Evolutionary conservation across 2,329 filamentous ascomycete genomes (phyloP), one percentile per base, ranked within the genome.

Genomic region (Thielaviopsis musarum): DNA sequence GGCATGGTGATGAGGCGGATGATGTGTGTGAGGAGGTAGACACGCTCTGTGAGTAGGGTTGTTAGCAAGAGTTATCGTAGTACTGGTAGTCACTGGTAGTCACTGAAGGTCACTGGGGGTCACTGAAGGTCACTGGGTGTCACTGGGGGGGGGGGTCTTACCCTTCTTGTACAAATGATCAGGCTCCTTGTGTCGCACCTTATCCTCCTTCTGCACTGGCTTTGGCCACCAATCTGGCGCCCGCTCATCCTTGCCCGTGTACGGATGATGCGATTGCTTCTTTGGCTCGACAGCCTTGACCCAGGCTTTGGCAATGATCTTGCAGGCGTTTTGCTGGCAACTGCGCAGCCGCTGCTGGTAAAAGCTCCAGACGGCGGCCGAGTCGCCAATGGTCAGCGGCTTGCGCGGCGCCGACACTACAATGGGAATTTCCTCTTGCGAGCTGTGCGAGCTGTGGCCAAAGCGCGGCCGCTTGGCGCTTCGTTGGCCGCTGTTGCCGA

Each of bases 251-350:
- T 77, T 79, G n/a, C 76, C 75, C 1, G 82, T 85, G 66, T 90
- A 90, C 0, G 86, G 85, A 65, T 86, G 82, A 19, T 80, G 84
- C 0, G 83, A 84, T 69, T 88, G 85, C 69, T 90, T 90, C 70
- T 86, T 88, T 0, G 86, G 86, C 65, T 87, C 84, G 1, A 89
- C 80, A 1, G 81, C 76, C 66, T 88, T 88, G 61, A 90, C 82
- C 80, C 85, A 89, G 12, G 80, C 83, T 68, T 89, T 90, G 38
- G 82, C 82, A 57, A 89, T 82, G 26, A 83, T 72, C 69, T 89
- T 89, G 70, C 83, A 85, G 6, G 82, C 79, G 1, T 81, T 78
- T 65, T 90, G 86, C 65, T 89, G 85, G 64, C 85, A 79, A 61
- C 79, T 78, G 63, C 79, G 80, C 66, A 88, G 82, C 0, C 81